Percentiles rank a stretch among this genome's conserved stretches.
phyloP scores from a whole-genome alignment of 306 rosid genomes.

The Arachis stenosperma region DNA sequence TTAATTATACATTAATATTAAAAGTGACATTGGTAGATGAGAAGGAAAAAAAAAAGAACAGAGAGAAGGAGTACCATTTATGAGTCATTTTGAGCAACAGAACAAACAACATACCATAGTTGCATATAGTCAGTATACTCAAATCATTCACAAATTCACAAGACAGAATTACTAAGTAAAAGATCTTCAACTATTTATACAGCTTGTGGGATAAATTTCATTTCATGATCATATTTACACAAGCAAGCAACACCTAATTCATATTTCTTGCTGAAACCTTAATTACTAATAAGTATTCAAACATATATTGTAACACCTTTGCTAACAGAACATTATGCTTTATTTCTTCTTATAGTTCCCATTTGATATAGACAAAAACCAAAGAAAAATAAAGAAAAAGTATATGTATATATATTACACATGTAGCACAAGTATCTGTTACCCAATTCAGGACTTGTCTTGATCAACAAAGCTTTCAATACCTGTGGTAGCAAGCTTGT shows the following conservation, averaged over 20 bases:
- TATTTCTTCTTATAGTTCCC: constrained; percentile 8
- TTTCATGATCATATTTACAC: constrained; percentile 19
- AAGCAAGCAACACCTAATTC: constrained; percentile 14
- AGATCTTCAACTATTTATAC: neutral
- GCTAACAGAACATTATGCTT: neutral
- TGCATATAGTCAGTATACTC: no score
- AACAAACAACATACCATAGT: no score
- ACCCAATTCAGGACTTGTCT: constrained; percentile 23
- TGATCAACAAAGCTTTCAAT: constrained; percentile 39
- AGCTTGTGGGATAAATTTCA: neutral
- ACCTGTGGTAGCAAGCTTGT: constrained; percentile 65
- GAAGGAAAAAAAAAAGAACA: no score
- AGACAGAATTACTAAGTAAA: neutral
- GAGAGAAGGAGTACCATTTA: no score
- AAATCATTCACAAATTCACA: no score
- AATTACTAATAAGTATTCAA: neutral
- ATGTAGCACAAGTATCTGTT: neutral
- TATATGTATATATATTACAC: neutral
- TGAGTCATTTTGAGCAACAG: no score
- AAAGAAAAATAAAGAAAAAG: neutral
- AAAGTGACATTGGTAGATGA: no score
- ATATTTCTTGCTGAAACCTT: constrained; percentile 6
- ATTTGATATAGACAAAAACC: neutral
- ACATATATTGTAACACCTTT: neutral
- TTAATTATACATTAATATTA: no score